These are phyloP conservation scores for Malus domestica DNA, from an alignment of 306 rosid species.

Conservation along the genomic window DNA sequence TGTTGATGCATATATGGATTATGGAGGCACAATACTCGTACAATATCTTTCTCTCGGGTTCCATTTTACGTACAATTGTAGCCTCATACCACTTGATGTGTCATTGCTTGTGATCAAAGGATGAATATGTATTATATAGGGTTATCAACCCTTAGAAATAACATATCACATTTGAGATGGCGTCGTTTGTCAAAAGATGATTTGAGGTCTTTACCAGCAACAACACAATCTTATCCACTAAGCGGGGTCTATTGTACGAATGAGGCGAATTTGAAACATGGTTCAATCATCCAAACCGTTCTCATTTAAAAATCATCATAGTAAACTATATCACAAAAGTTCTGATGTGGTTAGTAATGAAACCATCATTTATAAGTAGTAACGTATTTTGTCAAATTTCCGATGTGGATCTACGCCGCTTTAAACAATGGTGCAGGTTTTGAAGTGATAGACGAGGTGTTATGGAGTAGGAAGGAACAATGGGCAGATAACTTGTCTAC, in stretches of 20 bases:
- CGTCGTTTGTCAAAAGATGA: too few species aligned
- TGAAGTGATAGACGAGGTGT: conserved; percentile 74
- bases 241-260: fast-evolving
- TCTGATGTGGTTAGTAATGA: not conserved
- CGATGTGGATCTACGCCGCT: too few species aligned
- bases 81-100: not conserved
- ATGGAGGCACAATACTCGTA: not conserved
- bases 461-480: conserved; percentile 92
- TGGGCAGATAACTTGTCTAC: conserved; percentile 85
- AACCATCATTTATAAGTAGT: not conserved
- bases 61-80: not conserved
- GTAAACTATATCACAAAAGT: not conserved
- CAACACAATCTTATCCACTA: too few species aligned
- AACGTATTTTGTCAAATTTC: not conserved
- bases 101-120: too few species aligned
- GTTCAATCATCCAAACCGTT: too few species aligned
- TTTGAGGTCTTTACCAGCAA: too few species aligned
- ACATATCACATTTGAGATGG: fast-evolving
- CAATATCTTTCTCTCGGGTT: not conserved
- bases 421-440: conserved; percentile 42
- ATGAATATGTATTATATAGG: too few species aligned
- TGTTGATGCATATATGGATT: too few species aligned
- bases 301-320: too few species aligned
- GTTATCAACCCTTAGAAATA: too few species aligned
- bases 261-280: too few species aligned